Base-by-base conservation (phyloP, 345 rosid species). In the Excoecaria cochinchinensis region DNA sequence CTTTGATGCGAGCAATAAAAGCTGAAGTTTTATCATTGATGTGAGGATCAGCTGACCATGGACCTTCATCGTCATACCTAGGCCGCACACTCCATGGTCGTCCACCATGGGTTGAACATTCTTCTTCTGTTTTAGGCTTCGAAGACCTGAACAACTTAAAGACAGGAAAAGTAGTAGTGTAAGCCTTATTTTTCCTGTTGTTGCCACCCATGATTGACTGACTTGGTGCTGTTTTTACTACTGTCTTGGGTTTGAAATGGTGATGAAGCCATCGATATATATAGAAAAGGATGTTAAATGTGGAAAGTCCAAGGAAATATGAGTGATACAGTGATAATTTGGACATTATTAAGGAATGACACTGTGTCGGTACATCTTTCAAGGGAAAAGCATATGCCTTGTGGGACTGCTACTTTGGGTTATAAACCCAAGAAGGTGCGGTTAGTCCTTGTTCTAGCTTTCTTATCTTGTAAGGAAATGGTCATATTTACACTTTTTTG, bases 21-120 rank as follows among this genome's bases (percentile, higher is more conserved):
- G 69, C 69, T 17, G 69, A 42, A 40, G 69, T 64, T 64, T 64
- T 64, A 40, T 64, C 48, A 39, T 64, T 64, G 9, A 64, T 64
- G 13, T 14, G 46, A 39, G 69, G 50, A 42, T 65, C 69, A 19
- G 69, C 69, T 40, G 31, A 12, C 51, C 51, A 65, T 40, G 25
- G 69, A 65, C 50, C 50, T 65, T 65, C 69, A 65, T 42, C 21
- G 19, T 42, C 69, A 40, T 59, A 14, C 2, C 40, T 59, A 24
- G 40, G 17, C 64, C 38, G 64, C 64, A n/a, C 31, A 19, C 42
- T 40, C 0, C 4, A 48, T 64, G 21, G 5, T 48, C 31, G 8
- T 21, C 31, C 9, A 3, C 22, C 5, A 8, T 19, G 51, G 51
- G 51, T 40, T 0, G 31, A 65, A 40, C 48, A 10, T 39, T 39